Evolutionary conservation across 2,329 filamentous ascomycete genomes (phyloP).

Genomic region (Aschersonia sp.): DNA sequence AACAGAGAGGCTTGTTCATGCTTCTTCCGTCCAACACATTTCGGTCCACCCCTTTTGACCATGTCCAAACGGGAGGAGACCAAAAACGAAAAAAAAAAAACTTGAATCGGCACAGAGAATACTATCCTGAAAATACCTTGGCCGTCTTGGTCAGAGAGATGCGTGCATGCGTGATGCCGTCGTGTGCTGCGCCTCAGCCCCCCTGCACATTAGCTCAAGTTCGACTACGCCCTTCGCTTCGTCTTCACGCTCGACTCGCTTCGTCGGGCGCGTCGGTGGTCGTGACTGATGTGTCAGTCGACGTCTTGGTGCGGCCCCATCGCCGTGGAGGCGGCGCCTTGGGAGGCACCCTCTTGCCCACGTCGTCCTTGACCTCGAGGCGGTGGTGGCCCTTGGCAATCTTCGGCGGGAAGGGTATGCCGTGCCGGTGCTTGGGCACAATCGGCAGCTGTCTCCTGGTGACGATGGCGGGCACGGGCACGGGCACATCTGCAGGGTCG

Average conservation of each 20-base stretch:
- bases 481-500: neutral
- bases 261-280: neutral
- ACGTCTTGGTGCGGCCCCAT: constrained; percentile 23
- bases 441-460: constrained; percentile 35
- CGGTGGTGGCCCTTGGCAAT: constrained; percentile 10
- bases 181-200: no score
- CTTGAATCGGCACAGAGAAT: no score
- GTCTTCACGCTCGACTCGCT: neutral
- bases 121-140: no score
- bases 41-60: no score
- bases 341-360: constrained; percentile 25
- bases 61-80: no score
- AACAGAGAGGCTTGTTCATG: no score
- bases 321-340: constrained; percentile 32
- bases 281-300: constrained; percentile 14
- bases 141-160: no score
- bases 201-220: no score
- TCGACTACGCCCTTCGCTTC: neutral
- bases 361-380: constrained; percentile 12
- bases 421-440: constrained; percentile 42
- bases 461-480: constrained; percentile 9
- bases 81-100: no score
- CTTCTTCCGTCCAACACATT: no score
- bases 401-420: constrained; percentile 26
- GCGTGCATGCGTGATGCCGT: no score